phyloP scores from a whole-genome alignment of 495 filamentous ascomycete genomes.

The Tuber borchii region DNA sequence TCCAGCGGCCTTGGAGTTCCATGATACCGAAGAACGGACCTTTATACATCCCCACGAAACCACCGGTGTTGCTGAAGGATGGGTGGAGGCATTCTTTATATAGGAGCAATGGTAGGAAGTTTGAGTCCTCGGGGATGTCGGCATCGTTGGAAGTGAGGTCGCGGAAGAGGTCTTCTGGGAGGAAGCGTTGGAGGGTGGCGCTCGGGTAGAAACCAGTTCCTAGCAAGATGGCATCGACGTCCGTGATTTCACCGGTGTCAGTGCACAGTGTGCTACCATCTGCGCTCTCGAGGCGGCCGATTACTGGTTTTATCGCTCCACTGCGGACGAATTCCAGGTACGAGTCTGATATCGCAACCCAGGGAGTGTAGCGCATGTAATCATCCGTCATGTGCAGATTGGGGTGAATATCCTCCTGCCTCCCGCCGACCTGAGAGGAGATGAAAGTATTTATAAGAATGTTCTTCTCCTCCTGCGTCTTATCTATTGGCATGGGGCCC shows the following conservation, averaged over 20 bases:
- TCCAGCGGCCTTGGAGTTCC: slow-evolving; percentile 74
- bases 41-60: slow-evolving; percentile 77
- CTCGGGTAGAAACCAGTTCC: slow-evolving; percentile 70
- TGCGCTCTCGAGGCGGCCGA: slow-evolving; percentile 42
- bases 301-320: slow-evolving; percentile 50
- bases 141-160: slow-evolving; percentile 18
- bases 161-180: slow-evolving; percentile 52
- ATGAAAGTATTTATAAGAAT: slow-evolving; percentile 52
- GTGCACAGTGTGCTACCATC: slow-evolving; percentile 11
- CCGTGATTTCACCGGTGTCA: slow-evolving; percentile 23
- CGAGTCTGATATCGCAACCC: slow-evolving; percentile 60
- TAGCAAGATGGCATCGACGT: slow-evolving; percentile 61
- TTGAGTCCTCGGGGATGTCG: slow-evolving; percentile 16
- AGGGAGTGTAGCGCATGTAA: slow-evolving; percentile 51
- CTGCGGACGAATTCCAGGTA: slow-evolving; percentile 67
- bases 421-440: slow-evolving; percentile 52
- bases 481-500: slow-evolving; percentile 52
- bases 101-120: slow-evolving; percentile 62
- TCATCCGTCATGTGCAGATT: slow-evolving; percentile 42
- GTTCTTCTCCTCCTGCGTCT: slow-evolving; percentile 52
- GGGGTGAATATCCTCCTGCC: slow-evolving; percentile 55
- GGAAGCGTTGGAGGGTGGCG: slow-evolving; percentile 53
- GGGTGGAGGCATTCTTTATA: slow-evolving; percentile 59
- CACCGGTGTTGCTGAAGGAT: slow-evolving; percentile 56
- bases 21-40: slow-evolving; percentile 81